Percentiles rank a stretch among this genome's conserved stretches.
phyloP scores from a whole-genome alignment of 78 protist genomes.

The Chrysochromulina parva region DNA sequence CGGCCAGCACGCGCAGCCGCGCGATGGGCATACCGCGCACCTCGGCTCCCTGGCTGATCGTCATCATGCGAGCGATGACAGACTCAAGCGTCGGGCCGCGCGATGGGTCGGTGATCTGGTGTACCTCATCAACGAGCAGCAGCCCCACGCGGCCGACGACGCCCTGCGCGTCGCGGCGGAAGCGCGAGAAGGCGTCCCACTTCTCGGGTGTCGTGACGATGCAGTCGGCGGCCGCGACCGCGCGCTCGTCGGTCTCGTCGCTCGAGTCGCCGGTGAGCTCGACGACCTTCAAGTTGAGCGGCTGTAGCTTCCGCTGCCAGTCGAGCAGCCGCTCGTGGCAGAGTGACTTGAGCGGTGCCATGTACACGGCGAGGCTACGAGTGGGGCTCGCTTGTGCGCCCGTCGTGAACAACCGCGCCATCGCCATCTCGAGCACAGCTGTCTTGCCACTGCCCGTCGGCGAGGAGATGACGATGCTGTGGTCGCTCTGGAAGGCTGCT shows the following conservation, averaged over 20 bases:
- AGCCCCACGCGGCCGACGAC: conserved; percentile 63
- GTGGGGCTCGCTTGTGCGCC: neutral
- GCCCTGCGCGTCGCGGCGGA: neutral
- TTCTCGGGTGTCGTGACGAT: conserved; percentile 99
- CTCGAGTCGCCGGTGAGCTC: neutral
- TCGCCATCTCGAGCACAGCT: neutral
- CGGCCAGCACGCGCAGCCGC: conserved; percentile 92
- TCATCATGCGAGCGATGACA: conserved; percentile 85
- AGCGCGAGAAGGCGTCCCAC: conserved; percentile 89
- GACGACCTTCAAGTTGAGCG: neutral
- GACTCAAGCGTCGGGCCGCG: conserved; percentile 98
- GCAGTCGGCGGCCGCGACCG: conserved; percentile 35
- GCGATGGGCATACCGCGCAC: neutral
- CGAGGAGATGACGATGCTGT: neutral
- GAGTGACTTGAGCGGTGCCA: conserved; percentile 3
- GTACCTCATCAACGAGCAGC: conserved; percentile 97
- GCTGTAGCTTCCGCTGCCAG: neutral
- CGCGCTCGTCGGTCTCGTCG: neutral
- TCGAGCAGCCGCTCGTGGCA: neutral
- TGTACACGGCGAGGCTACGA: neutral
- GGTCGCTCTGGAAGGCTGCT: neutral
- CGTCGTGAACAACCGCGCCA: neutral
- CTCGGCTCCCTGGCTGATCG: neutral
- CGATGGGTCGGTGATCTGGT: conserved; percentile 92
- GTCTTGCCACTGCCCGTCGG: conserved; percentile 2